Base-by-base conservation (phyloP, 179 eudicot species). In the Nepenthes alata region DNA sequence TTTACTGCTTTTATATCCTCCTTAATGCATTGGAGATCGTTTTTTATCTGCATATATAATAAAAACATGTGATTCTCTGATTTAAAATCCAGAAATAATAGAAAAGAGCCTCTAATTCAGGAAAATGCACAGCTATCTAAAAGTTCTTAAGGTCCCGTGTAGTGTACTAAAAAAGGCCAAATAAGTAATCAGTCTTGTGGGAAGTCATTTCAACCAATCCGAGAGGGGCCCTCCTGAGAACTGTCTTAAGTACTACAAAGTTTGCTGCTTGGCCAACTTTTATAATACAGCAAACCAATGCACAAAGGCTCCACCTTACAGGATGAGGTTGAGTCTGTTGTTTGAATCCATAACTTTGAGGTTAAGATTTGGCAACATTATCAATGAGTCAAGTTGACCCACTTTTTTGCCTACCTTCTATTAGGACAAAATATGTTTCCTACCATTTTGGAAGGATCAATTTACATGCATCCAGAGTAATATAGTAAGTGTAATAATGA, bases 1-100 rank as follows among this genome's bases (percentile, higher is more conserved):
- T 82, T 83, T 14, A 91, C 87, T 68, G 72, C 72, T 65, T 63
- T 70, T 60, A 85, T 75, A 66, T 91, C 96, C 71, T 91, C 96
- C 71, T 81, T 81, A 58, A 91, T 80, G 73, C 74, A 83, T 70
- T 77, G 80, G 49, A 90, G 89, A 65, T 90, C 94, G 55, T 67
- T 65, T 80, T 87, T 87, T 60, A 87, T 70, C 98, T 91, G 64
- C 58, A 67, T 16, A 55, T 48, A 71, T 53, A 53, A 49, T 7
- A 57, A 55, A 55, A 4, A 7, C 11, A 16, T 8, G 34, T 25
- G 2, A 49, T 12, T 14, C 2, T 10, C 6, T 4, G 34, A 16
- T 55, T 55, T 3, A 15, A 10, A 11, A 55, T 55, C 38, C 58
- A 25, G 2, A 3, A 50, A 50, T 3, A 50, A 11, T 11, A 6